These are phyloP conservation scores for Pholiota microspora DNA, from an alignment of 768 basidiomycete species.

Conservation along the genomic window DNA sequence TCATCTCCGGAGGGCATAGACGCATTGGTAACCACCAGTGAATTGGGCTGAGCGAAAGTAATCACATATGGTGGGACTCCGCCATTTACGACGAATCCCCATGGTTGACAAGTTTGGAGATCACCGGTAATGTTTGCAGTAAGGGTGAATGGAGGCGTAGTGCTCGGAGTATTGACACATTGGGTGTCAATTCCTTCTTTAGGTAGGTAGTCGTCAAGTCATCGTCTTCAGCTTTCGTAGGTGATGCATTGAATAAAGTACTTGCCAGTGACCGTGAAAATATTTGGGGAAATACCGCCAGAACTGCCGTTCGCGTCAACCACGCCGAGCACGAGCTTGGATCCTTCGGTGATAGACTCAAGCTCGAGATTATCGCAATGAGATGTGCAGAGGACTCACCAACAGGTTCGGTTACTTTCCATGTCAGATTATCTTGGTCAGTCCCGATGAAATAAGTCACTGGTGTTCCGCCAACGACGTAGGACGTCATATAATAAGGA, in stretches of 20 bases:
- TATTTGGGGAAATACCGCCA: constrained; percentile 34
- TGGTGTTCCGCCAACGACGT: constrained; percentile 34
- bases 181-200: constrained; percentile 32
- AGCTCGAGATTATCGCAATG: not conserved
- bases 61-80: constrained; percentile 44
- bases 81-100: constrained; percentile 43
- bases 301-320: constrained; percentile 42
- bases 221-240: not conserved
- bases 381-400: constrained; percentile 28
- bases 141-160: constrained; percentile 29
- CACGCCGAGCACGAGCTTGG: constrained; percentile 40
- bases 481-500: constrained; percentile 44
- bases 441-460: constrained; percentile 34
- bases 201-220: not conserved
- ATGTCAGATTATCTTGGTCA: constrained; percentile 34
- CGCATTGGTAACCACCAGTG: constrained; percentile 39
- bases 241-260: not conserved
- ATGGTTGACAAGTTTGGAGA: constrained; percentile 42
- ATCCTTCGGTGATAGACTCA: constrained; percentile 27
- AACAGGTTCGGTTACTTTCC: constrained; percentile 38
- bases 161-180: constrained; percentile 25
- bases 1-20: constrained; percentile 35
- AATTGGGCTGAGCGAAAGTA: constrained; percentile 35
- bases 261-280: constrained; percentile 36
- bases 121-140: constrained; percentile 35